Evolutionary conservation across 148 eudicot species (phyloP).

Genomic region (Chenopodium quinoa): DNA sequence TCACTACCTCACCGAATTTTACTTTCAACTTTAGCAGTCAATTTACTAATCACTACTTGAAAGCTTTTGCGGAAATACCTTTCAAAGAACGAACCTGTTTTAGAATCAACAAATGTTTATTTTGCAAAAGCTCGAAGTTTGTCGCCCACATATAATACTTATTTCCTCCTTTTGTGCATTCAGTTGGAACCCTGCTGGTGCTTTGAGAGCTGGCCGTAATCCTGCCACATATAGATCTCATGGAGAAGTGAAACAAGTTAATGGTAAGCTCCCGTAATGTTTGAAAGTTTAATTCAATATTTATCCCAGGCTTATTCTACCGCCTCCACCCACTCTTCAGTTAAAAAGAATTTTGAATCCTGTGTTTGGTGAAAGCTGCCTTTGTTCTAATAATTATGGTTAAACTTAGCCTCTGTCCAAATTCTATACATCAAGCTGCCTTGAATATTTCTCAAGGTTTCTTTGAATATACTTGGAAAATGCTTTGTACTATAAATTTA

Average conservation of each 20-base stretch:
- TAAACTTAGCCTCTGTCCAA: neutral
- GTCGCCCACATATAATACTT: neutral
- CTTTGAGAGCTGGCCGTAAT: constrained; percentile 83
- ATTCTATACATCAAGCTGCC: neutral
- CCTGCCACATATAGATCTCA: constrained; percentile 78
- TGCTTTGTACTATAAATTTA: neutral
- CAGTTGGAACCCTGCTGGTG: constrained; percentile 99
- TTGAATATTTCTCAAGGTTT: neutral
- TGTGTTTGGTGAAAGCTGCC: no score
- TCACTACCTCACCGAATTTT: neutral
- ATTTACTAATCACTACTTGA: neutral
- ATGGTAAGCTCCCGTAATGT: constrained; percentile 47
- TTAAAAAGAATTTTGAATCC: no score
- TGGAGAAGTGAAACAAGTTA: constrained; percentile 64
- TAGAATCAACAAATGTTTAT: neutral
- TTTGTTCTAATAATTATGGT: no score
- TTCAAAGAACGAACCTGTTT: neutral
- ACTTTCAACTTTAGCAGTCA: neutral
- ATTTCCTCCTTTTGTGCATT: constrained; percentile 14
- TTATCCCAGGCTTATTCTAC: neutral
- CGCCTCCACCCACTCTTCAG: neutral
- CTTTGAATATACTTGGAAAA: neutral
- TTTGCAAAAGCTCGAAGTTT: neutral
- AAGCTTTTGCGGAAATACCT: neutral
- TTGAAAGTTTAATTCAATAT: neutral